Evolutionary conservation across 768 basidiomycete species (phyloP).

Genomic region (Pulveroboletus sp.): DNA sequence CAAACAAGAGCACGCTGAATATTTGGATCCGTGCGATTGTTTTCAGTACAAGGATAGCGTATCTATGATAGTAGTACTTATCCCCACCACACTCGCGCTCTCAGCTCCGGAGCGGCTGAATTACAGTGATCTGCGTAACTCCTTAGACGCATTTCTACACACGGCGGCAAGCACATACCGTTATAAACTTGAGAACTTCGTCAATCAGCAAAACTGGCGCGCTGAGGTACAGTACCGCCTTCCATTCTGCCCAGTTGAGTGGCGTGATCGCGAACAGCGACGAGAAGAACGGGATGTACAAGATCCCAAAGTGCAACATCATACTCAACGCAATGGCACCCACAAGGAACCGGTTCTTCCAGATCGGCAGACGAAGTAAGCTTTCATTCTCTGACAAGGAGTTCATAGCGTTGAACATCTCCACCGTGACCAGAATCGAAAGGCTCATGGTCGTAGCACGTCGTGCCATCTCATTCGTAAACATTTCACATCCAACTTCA

Average conservation of each 20-base stretch:
- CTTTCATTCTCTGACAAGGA: slow-evolving; percentile 98
- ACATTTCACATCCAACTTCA: slow-evolving; percentile 94
- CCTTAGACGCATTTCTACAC: slow-evolving; percentile 1
- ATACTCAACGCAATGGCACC: slow-evolving; percentile 88
- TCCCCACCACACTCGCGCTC: not conserved
- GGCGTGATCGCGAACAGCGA: slow-evolving; percentile 89
- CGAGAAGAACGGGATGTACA: slow-evolving; percentile 97
- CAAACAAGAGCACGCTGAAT: too few species aligned
- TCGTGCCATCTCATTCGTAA: slow-evolving; percentile 81
- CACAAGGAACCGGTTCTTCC: slow-evolving; percentile 94
- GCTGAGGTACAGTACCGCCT: slow-evolving; percentile 84
- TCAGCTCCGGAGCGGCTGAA: slow-evolving; percentile 57
- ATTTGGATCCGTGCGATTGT: too few species aligned
- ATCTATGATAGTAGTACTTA: not conserved
- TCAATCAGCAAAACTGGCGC: slow-evolving; percentile 88
- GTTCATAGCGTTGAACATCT: slow-evolving; percentile 99
- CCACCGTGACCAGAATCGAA: slow-evolving; percentile 92
- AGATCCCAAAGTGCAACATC: slow-evolving; percentile 89
- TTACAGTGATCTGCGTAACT: slow-evolving; percentile 45
- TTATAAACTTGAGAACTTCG: slow-evolving; percentile 82
- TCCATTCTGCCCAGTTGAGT: slow-evolving; percentile 94
- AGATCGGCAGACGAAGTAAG: slow-evolving; percentile 81
- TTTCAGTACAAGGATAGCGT: not conserved
- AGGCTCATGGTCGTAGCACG: slow-evolving; percentile 94
- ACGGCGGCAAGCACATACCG: slow-evolving; percentile 44